These are phyloP conservation scores for Xylariomycetidae sp. DNA, from an alignment of 2,329 filamentous ascomycete genomes.

Conservation along the genomic window DNA sequence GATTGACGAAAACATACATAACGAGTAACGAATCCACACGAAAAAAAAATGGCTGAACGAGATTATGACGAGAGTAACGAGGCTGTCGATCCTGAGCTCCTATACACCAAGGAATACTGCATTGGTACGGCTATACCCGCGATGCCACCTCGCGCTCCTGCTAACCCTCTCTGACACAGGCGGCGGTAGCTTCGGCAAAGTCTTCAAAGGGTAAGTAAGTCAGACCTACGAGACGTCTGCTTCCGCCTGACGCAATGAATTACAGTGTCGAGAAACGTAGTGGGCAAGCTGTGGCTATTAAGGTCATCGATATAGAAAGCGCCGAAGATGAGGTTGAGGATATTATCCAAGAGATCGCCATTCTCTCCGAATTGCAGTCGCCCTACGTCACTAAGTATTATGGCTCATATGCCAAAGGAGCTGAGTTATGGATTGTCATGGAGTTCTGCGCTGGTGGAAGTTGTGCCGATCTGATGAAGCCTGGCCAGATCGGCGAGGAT, in stretches of 20 bases:
- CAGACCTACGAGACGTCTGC: background rate
- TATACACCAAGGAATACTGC: conserved; percentile 91
- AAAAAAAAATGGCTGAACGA: conserved; percentile 51
- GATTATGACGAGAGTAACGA: conserved; percentile 47
- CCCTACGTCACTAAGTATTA: conserved; percentile 98
- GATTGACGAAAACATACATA: too few relatives aligned
- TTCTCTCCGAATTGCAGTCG: conserved; percentile 91
- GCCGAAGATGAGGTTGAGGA: conserved; percentile 99
- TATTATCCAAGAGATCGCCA: conserved; percentile 98
- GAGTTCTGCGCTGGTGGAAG: conserved; percentile 97
- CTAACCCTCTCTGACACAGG: conserved; percentile 62
- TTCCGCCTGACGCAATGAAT: conserved; percentile 3
- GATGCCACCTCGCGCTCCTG: conserved; percentile 9
- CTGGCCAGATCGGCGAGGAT: conserved; percentile 83
- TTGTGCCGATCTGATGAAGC: conserved; percentile 93
- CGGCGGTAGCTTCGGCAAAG: conserved; percentile 95
- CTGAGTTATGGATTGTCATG: conserved; percentile 99
- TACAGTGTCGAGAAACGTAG: conserved; percentile 83
- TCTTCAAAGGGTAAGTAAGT: conserved; percentile 81
- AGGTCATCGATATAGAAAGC: conserved; percentile 97
- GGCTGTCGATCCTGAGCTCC: conserved; percentile 75
- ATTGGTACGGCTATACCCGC: conserved; percentile 56
- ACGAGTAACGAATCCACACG: too few relatives aligned
- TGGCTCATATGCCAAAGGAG: conserved; percentile 92
- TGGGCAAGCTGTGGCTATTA: conserved; percentile 93